These are phyloP conservation scores for Rubroboletus satanas DNA, from an alignment of 768 basidiomycete genomes.

Conservation along the genomic window DNA sequence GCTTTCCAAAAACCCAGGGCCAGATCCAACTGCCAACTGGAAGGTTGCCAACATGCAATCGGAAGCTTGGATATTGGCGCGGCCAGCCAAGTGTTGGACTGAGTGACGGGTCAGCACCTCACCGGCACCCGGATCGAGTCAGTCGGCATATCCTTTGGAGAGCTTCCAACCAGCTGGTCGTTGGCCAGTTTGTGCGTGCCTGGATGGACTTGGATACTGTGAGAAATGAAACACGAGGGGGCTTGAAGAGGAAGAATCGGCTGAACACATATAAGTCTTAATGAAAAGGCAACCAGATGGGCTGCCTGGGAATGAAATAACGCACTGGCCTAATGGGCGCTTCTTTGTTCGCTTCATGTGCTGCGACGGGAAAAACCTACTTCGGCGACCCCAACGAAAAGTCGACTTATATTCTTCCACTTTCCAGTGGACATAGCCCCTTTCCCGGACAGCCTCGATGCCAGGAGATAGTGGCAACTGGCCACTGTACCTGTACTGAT, in stretches of 20 bases:
- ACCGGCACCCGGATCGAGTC: neutral
- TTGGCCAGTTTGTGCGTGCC: neutral
- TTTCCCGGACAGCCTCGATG: neutral
- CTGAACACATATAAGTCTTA: neutral
- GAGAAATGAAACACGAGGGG: neutral
- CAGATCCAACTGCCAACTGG: neutral
- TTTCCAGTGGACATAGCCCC: constrained; percentile 1
- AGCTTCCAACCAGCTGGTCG: neutral
- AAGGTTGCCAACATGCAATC: neutral
- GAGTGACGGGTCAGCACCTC: neutral
- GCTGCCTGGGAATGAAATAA: constrained; percentile 5
- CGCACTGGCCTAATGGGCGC: neutral
- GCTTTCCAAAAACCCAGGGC: neutral
- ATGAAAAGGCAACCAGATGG: neutral
- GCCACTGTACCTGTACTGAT: neutral
- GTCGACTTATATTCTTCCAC: neutral
- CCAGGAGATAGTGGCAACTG: neutral
- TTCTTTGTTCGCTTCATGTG: neutral
- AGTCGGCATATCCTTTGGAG: neutral
- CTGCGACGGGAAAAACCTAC: neutral
- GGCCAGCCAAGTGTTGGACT: neutral
- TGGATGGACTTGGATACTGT: neutral
- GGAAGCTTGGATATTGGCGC: neutral
- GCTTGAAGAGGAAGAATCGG: neutral
- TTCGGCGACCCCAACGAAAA: neutral